phyloP scores from a whole-genome alignment of 2,329 filamentous ascomycete genomes.

The Coniochaeta hoffmannii region DNA sequence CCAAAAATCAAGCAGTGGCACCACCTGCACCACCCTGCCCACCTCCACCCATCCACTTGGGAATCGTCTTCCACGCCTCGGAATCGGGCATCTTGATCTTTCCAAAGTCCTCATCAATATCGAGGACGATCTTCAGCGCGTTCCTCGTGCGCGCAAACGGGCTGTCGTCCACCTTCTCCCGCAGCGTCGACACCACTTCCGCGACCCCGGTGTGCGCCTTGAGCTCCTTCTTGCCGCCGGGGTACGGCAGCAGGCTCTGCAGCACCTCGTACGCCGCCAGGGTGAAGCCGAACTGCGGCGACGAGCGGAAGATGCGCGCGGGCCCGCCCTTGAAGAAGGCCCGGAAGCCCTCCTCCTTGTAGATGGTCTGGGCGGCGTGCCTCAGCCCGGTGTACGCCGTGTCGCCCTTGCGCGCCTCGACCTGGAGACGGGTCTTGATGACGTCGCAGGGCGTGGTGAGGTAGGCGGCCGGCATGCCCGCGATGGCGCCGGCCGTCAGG shows the following conservation, averaged over 20 bases:
- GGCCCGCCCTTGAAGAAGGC: constrained; percentile 99
- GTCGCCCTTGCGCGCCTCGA: constrained; percentile 95
- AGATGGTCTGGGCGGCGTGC: constrained; percentile 78
- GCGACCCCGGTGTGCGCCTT: constrained; percentile 50
- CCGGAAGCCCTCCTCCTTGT: constrained; percentile 83
- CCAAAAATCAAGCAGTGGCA: background rate
- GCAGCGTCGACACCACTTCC: constrained; percentile 56
- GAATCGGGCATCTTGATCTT: constrained; percentile 54
- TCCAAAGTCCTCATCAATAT: constrained; percentile 91
- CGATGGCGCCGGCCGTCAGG: constrained; percentile 88
- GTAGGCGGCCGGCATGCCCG: constrained; percentile 86
- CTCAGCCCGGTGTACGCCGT: constrained; percentile 78
- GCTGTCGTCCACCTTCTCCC: constrained; percentile 49
- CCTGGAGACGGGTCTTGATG: constrained; percentile 97
- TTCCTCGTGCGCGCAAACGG: constrained; percentile 65
- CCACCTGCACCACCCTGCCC: background rate
- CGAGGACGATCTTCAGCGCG: constrained; percentile 89
- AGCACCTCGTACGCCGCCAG: constrained; percentile 91
- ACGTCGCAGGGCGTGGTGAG: constrained; percentile 96
- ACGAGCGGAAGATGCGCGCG: constrained; percentile 88
- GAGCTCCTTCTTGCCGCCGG: constrained; percentile 49
- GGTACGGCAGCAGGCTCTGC: constrained; percentile 72
- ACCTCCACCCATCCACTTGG: constrained; percentile 33
- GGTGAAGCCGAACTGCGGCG: constrained; percentile 96
- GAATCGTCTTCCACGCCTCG: constrained; percentile 45